Evolutionary conservation across 2,329 filamentous ascomycete species (phyloP), one percentile per base, ranked within the genome.

Genomic region (Knufia petricola): DNA sequence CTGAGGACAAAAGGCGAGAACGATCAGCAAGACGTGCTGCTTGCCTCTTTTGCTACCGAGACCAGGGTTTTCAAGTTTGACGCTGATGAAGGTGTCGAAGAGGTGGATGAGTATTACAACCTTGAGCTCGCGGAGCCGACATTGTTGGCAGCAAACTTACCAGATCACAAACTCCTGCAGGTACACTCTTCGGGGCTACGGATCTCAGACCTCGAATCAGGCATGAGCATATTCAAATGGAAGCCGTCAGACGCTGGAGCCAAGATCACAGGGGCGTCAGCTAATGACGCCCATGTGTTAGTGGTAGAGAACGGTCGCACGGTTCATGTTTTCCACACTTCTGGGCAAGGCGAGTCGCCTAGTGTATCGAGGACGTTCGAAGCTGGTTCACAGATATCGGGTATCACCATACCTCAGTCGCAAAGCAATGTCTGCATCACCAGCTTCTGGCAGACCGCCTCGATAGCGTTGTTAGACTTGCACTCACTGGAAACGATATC

Each of bases 381-480:
- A 1, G 69, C 75, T 13, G 73, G 80, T 28, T 84, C 87, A 55
- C 87, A 96, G 63, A 78, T 96, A 28, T 86, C 92, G 2, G 94
- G 89, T 59, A 73, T 96, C 8, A 81, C 90, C 40, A 75, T 92
- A 1, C 81, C 88, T 0, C 71, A 77, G 2, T 71, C 77, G 30
- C 69, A 82, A 12, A 69, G 74, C 3, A 72, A 78, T 42, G 69
- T 87, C 26, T 90, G 85, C 49, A 82, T 95, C 23, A 75, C 92
- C 13, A 89, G 88, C 1, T 92, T 94, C 66, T 96, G 90, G 80
- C 81, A 85, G 53, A 82, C 82, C n/a, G 85, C 87, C 4, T 79
- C 78, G 9, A 76, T 96, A 21, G 84, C 85, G 0, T 72, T 96
- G 28, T 71, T 95, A 38, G 75, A 82, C 50, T 64, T 94, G 19